Percentiles rank a stretch among this genome's conserved stretches.
phyloP scores from a whole-genome alignment of 2,329 filamentous ascomycete genomes.

The Pseudocercospora cruenta region DNA sequence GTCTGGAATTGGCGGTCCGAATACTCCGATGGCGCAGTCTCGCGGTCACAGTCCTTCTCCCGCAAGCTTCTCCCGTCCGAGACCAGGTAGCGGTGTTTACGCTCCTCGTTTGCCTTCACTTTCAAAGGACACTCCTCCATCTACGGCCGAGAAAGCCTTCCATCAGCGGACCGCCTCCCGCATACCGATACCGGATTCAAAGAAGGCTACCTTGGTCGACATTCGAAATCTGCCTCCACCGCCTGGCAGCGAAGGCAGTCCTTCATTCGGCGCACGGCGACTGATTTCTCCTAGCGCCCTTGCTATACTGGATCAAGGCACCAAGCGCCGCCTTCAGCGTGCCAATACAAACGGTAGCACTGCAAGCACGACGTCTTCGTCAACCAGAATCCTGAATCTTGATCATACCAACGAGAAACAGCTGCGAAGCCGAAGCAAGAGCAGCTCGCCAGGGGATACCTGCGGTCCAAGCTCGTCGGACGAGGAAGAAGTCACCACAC shows the following conservation, averaged over 20 bases:
- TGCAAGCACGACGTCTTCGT: constrained; percentile 19
- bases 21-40: constrained; percentile 13
- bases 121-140: background rate
- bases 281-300: constrained; percentile 27
- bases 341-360: constrained; percentile 23
- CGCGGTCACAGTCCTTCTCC: constrained; percentile 31
- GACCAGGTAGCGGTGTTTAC: constrained; percentile 20
- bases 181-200: constrained; percentile 34
- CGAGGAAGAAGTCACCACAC: constrained; percentile 33
- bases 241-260: background rate
- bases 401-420: background rate
- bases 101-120: constrained; percentile 1
- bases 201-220: constrained; percentile 31
- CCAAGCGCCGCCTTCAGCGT: constrained; percentile 30
- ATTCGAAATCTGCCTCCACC: constrained; percentile 23
- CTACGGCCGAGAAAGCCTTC: background rate
- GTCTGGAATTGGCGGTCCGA: background rate
- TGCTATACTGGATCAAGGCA: constrained; percentile 33
- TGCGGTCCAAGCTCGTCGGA: constrained; percentile 28
- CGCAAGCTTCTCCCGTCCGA: constrained; percentile 34
- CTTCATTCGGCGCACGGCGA: constrained; percentile 16
- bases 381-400: constrained; percentile 3
- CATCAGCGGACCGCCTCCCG: constrained; percentile 31
- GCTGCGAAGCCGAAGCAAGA: constrained; percentile 22
- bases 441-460: constrained; percentile 30